These are phyloP conservation scores for Syzygium oleosum DNA, from an alignment of 345 rosid species.

Conservation along the genomic window DNA sequence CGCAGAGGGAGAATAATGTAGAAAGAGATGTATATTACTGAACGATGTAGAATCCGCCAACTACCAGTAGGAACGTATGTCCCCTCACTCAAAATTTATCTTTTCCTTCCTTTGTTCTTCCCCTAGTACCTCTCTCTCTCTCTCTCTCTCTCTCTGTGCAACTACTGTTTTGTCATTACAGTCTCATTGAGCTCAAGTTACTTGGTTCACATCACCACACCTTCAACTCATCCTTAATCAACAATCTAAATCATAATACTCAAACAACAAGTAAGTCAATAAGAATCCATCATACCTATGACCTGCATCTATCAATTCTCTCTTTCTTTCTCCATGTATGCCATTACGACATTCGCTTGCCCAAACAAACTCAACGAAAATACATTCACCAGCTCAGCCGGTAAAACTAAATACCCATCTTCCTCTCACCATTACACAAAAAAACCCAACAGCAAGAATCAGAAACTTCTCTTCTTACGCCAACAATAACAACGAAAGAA, in stretches of 20 bases:
- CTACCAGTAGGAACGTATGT: neutral
- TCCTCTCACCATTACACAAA: neutral
- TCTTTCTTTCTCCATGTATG: neutral
- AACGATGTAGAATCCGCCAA: neutral
- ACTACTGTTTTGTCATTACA: neutral
- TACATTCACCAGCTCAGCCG: neutral
- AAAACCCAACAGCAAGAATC: neutral
- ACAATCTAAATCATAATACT: neutral
- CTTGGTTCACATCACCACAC: neutral
- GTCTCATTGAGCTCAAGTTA: neutral
- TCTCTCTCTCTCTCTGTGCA: neutral
- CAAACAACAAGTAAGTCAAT: neutral
- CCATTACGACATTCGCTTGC: neutral
- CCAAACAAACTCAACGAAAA: neutral
- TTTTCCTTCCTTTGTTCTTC: neutral
- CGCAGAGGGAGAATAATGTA: neutral
- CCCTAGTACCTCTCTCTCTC: neutral
- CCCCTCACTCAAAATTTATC: neutral
- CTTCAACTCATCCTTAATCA: neutral
- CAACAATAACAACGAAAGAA: neutral
- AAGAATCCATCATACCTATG: neutral
- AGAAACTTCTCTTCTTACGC: neutral
- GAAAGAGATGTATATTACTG: neutral
- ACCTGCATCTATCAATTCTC: neutral
- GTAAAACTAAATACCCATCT: neutral